phyloP scores from a whole-genome alignment of 345 rosid species.

The Populus davidiana region DNA sequence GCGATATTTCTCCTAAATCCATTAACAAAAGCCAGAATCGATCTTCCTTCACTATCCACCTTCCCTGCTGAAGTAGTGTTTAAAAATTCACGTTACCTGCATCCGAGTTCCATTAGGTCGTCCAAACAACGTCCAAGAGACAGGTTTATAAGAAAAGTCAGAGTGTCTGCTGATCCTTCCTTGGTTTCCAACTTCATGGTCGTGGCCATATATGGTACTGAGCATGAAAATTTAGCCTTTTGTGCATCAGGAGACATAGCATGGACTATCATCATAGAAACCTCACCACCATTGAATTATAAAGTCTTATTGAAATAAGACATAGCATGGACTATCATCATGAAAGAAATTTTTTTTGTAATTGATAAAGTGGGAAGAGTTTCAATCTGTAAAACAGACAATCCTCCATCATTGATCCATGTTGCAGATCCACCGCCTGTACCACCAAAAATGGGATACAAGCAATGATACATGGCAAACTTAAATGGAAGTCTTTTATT shows the following conservation, averaged over 20 bases:
- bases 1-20: constrained; percentile 7
- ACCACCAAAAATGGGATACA: background rate
- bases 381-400: background rate
- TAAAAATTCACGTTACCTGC: background rate
- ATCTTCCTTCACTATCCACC: constrained; percentile 3
- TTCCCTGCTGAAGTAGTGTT: constrained; percentile 3
- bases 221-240: constrained; percentile 4
- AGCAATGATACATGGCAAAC: constrained; percentile 5
- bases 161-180: background rate
- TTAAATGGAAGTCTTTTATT: background rate
- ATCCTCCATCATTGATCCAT: background rate
- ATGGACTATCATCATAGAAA: background rate
- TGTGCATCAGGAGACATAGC: background rate
- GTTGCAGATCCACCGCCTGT: background rate
- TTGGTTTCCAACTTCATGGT: background rate
- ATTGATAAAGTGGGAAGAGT: background rate
- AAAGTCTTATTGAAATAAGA: background rate
- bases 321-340: background rate
- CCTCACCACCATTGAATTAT: background rate
- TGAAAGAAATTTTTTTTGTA: background rate
- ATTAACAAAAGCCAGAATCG: background rate
- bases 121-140: background rate
- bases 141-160: constrained; percentile 2
- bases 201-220: background rate
- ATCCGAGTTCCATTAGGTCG: background rate